These are phyloP conservation scores for Colletotrichum kahawae DNA, from an alignment of 2,329 filamentous ascomycete genomes.

Conservation along the genomic window DNA sequence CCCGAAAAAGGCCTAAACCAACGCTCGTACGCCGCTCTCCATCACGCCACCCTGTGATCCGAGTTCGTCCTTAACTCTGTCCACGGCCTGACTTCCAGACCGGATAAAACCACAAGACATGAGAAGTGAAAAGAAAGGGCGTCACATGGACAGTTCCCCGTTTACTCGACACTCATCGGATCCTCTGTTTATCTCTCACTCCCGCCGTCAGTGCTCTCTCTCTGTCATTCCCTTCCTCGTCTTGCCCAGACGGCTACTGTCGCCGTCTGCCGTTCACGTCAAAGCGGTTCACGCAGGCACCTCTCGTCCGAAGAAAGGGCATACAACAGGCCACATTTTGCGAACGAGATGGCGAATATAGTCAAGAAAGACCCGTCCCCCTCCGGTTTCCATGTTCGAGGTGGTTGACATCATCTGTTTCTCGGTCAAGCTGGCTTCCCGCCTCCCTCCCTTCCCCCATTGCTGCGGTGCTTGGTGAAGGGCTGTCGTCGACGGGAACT, in stretches of 20 bases:
- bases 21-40: neutral
- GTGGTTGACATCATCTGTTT: neutral
- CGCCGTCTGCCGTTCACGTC: neutral
- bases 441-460: neutral
- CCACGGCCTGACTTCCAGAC: neutral
- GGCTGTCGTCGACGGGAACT: neutral
- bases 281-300: neutral
- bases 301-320: neutral
- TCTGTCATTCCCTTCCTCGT: neutral
- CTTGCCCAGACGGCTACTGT: neutral
- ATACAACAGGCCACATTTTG: neutral
- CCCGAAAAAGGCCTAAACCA: neutral
- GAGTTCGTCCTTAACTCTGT: neutral
- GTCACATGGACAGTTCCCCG: neutral
- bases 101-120: neutral
- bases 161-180: neutral
- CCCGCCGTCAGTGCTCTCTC: neutral
- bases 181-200: neutral
- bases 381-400: neutral
- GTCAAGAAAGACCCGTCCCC: neutral
- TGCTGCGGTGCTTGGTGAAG: neutral
- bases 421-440: fast-evolving
- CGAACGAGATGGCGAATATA: neutral
- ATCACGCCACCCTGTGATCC: neutral
- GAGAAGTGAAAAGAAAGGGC: neutral